A percentile compares a stretch with the other conserved stretches of the same genome.
phyloP scores from a whole-genome alignment of 371 early-diverging fungal genomes.

The Apophysomyces sp. region DNA sequence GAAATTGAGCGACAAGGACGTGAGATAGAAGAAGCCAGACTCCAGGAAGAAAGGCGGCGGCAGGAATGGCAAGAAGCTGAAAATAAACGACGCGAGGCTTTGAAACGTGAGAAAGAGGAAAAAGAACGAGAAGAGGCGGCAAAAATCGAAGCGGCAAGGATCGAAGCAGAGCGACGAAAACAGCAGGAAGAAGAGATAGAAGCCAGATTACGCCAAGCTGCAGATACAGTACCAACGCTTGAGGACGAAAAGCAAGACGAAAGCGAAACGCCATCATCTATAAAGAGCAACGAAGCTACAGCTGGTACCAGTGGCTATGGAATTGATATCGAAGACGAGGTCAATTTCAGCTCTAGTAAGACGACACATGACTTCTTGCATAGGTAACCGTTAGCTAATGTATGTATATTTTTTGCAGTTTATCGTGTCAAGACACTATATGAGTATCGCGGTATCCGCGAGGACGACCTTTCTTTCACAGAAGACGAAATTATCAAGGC shows the following conservation, averaged over 20 bases:
- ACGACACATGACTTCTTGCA: not conserved
- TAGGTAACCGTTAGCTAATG: not conserved
- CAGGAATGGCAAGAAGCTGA: constrained; percentile 33
- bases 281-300: constrained; percentile 19
- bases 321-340: constrained; percentile 49
- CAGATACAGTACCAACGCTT: no score
- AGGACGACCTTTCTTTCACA: constrained; percentile 46
- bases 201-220: no score
- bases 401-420: constrained; percentile 21
- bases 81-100: constrained; percentile 3
- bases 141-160: constrained; percentile 1
- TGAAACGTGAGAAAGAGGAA: constrained; percentile 14
- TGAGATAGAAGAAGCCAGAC: constrained; percentile 29
- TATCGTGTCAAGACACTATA: constrained; percentile 48
- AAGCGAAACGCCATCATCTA: not conserved
- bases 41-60: constrained; percentile 29
- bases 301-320: constrained; percentile 47
- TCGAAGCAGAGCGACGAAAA: no score
- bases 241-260: no score
- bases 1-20: constrained; percentile 30
- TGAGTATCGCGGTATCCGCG: constrained; percentile 45
- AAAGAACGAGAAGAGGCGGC: constrained; percentile 6
- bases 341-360: constrained; percentile 47
- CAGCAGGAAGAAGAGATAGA: not conserved
- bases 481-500: constrained; percentile 50